Conservation (phyloP, 768 basidiomycete genomes). For the Lentinula detonsa region DNA sequence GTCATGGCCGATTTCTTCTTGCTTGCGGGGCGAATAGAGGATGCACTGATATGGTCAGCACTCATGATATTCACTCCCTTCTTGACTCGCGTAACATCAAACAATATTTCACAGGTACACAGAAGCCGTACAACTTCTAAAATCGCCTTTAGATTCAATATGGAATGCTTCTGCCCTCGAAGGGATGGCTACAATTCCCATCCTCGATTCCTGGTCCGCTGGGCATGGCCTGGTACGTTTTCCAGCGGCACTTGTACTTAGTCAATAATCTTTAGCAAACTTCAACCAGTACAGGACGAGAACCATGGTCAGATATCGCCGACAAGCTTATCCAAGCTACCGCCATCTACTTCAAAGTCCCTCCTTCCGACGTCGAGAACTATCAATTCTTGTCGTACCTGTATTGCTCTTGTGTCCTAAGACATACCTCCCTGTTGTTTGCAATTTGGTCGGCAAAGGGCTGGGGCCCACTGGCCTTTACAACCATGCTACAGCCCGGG, state of each 20-base stretch:
- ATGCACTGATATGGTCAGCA: conserved; percentile 73
- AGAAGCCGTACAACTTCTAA: conserved; percentile 78
- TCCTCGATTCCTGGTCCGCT: conserved; percentile 81
- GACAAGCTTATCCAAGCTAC: conserved; percentile 70
- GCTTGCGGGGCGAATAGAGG: conserved; percentile 80
- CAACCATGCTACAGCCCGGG: conserved; percentile 65
- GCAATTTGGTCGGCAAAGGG: conserved; percentile 84
- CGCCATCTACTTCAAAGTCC: conserved; percentile 55
- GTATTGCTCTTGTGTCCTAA: conserved; percentile 61
- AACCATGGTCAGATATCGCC: conserved; percentile 70
- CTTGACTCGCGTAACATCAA: neutral
- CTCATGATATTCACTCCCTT: neutral
- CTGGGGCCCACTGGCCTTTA: conserved; percentile 76
- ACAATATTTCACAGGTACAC: conserved; percentile 55
- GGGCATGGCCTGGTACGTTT: conserved; percentile 64
- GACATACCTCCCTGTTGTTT: conserved; percentile 70
- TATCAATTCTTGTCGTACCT: conserved; percentile 62
- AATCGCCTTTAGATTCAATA: conserved; percentile 63
- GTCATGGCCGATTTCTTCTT: conserved; percentile 86
- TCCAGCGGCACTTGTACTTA: conserved; percentile 10
- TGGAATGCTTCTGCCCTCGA: conserved; percentile 92
- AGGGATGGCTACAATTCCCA: conserved; percentile 70
- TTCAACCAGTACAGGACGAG: conserved; percentile 44
- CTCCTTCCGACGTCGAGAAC: conserved; percentile 48
- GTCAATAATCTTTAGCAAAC: conserved; percentile 38